phyloP scores from a whole-genome alignment of 2,329 filamentous ascomycete genomes.

The Cadophora sp. region DNA sequence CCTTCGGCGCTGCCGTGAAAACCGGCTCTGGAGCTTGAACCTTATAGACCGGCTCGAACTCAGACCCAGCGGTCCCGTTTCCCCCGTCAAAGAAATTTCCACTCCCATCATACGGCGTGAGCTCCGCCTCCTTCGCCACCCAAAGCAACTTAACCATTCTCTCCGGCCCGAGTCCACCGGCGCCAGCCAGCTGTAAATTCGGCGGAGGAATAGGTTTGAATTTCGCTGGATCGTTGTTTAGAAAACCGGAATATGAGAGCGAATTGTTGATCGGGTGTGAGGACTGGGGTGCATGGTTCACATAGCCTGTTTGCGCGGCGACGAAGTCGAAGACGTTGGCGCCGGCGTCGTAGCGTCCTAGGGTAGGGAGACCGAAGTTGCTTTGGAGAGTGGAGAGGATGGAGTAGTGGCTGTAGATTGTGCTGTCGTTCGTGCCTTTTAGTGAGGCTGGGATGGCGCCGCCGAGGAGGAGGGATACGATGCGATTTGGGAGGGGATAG shows the following conservation, averaged over 20 bases:
- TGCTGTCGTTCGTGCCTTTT: constrained; percentile 57
- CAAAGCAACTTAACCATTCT: constrained; percentile 43
- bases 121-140: constrained; percentile 30
- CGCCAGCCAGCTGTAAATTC: constrained; percentile 52
- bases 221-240: constrained; percentile 47
- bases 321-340: constrained; percentile 46
- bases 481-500: constrained; percentile 58
- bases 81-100: constrained; percentile 52
- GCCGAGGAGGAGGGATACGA: constrained; percentile 61
- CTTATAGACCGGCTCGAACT: constrained; percentile 49
- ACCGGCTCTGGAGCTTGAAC: constrained; percentile 40
- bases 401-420: constrained; percentile 55
- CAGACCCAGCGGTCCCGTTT: constrained; percentile 35
- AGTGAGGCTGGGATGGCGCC: constrained; percentile 55
- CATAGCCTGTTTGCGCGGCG: constrained; percentile 40
- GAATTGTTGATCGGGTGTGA: constrained; percentile 51
- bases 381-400: constrained; percentile 50
- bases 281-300: constrained; percentile 41
- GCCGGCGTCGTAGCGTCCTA: constrained; percentile 53
- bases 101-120: constrained; percentile 54
- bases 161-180: constrained; percentile 51
- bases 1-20: constrained; percentile 20
- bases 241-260: constrained; percentile 51
- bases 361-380: constrained; percentile 52
- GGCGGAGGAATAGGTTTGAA: constrained; percentile 48